Conservation (phyloP, 805 yeast genomes). For the Danielia oregonensis region DNA sequence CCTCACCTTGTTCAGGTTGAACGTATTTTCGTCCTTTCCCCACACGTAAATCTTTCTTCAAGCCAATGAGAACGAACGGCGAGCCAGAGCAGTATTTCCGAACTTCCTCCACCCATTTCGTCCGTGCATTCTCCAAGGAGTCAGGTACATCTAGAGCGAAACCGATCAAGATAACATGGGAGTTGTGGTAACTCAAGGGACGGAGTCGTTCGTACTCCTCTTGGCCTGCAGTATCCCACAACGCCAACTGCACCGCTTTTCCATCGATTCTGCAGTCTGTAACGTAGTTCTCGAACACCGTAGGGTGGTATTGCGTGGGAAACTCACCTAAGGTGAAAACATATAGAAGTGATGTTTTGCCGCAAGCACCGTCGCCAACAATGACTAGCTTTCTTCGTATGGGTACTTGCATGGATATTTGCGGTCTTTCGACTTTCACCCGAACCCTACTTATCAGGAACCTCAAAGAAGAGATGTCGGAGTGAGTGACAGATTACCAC, state of each 20-base stretch:
- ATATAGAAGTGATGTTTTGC: conserved; percentile 84
- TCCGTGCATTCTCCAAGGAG: conserved; percentile 74
- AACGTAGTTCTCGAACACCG: conserved; percentile 91
- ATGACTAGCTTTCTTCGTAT: conserved; percentile 70
- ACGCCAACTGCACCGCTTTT: conserved; percentile 78
- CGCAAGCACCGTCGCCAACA: conserved; percentile 95
- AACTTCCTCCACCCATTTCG: conserved; percentile 88
- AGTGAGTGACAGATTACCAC: too few species aligned
- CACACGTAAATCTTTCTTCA: conserved; percentile 75
- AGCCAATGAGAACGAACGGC: conserved; percentile 75
- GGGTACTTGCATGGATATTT: conserved; percentile 19
- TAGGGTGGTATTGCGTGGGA: conserved; percentile 89
- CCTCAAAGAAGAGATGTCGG: neutral
- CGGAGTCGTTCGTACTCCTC: conserved; percentile 90
- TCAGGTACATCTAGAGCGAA: conserved; percentile 85
- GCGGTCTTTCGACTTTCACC: too few species aligned
- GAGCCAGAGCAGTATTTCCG: conserved; percentile 73
- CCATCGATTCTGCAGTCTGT: conserved; percentile 95
- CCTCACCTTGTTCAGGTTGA: conserved; percentile 56
- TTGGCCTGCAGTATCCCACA: conserved; percentile 98
- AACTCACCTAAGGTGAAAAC: conserved; percentile 92
- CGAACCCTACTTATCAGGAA: too few species aligned
- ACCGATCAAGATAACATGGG: conserved; percentile 81
- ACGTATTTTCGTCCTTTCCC: conserved; percentile 45
- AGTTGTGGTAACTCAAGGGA: conserved; percentile 83